Conservation (phyloP, 2,329 filamentous ascomycete species). For the Botrytis tulipae region DNA sequence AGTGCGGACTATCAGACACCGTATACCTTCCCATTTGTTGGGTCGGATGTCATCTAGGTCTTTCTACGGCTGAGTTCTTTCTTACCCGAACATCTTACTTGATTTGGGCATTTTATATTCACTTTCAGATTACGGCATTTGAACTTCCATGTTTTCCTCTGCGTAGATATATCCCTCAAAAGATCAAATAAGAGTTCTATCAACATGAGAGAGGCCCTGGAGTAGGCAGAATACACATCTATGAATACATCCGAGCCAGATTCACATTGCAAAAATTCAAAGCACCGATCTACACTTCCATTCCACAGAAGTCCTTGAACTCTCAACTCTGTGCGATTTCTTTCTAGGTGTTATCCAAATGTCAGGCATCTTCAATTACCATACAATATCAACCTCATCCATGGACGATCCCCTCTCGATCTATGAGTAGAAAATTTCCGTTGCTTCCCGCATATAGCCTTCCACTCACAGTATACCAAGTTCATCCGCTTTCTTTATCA, state of each 20-base stretch:
- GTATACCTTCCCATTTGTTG: not conserved
- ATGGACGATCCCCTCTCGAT: not conserved
- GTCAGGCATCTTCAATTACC: not conserved
- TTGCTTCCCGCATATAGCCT: fast-evolving
- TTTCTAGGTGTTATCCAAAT: not conserved
- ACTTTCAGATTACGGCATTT: not conserved
- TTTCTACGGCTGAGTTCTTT: not conserved
- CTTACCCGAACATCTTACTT: not conserved
- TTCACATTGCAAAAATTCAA: not conserved
- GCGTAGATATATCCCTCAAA: not conserved
- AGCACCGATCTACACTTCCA: not conserved
- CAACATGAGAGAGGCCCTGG: not conserved
- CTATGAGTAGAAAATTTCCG: not conserved
- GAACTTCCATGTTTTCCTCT: not conserved
- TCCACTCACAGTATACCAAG: fast-evolving
- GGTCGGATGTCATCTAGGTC: not conserved
- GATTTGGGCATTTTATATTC: not conserved
- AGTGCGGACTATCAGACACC: not conserved
- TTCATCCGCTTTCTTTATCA: not conserved
- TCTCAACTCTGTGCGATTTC: fast-evolving
- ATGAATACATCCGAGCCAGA: not conserved
- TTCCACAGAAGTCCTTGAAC: not conserved
- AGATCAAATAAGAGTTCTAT: not conserved
- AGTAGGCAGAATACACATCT: not conserved
- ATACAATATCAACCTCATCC: fast-evolving